phyloP scores from a whole-genome alignment of 495 filamentous ascomycete species.

The Penicillium bialowiezense region DNA sequence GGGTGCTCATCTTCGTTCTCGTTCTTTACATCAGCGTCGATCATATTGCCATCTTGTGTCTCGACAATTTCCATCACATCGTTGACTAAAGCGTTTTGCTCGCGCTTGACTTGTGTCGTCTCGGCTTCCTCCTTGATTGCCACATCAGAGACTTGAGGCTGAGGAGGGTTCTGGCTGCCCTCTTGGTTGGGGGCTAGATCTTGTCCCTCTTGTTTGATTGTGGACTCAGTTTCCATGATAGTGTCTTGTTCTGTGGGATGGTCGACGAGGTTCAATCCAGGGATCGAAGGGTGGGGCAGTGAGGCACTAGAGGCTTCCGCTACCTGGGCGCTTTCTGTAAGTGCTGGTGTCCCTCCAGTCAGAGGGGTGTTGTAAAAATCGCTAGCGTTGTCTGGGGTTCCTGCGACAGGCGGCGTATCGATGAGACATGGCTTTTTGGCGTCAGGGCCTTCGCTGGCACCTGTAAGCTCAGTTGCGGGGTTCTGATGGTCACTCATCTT shows the following conservation, averaged over 20 bases:
- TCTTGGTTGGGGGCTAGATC: neutral
- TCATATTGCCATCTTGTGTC: conserved; percentile 8
- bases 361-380: conserved; percentile 45
- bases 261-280: conserved; percentile 40
- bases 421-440: conserved; percentile 22
- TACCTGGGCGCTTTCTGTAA: neutral
- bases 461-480: conserved; percentile 6
- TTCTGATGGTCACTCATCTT: conserved; percentile 45
- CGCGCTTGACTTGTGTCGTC: neutral
- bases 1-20: conserved; percentile 62
- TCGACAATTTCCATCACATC: conserved; percentile 37
- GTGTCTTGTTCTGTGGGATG: conserved; percentile 16
- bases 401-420: conserved; percentile 36
- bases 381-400: conserved; percentile 38
- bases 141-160: neutral
- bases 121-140: conserved; percentile 2
- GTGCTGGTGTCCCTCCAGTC: conserved; percentile 25
- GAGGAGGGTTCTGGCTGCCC: neutral
- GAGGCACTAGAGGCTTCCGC: neutral
- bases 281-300: conserved; percentile 30
- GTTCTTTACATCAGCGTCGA: conserved; percentile 13
- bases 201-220: conserved; percentile 4
- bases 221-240: conserved; percentile 9
- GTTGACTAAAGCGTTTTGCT: neutral
- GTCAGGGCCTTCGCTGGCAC: conserved; percentile 19